Base-by-base conservation (phyloP, 2,329 filamentous ascomycete genomes). In the Thielaviopsis musarum region DNA sequence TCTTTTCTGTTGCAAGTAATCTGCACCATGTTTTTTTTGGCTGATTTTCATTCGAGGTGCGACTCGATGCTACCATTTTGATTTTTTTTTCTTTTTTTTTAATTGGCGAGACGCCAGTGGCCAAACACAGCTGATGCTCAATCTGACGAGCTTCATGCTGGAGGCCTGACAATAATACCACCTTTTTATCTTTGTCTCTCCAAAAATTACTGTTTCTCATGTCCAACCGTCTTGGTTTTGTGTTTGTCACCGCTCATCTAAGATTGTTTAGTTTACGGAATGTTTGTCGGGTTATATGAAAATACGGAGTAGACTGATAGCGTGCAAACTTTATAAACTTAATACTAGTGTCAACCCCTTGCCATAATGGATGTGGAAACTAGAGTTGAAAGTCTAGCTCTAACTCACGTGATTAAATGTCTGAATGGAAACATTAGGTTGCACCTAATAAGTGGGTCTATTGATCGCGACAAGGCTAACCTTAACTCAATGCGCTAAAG, bases 1-100 rank as follows among this genome's bases (percentile, higher is more conserved):
- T 34, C 38, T 45, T 45, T 45, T 49, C 45, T 21, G 17, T 21
- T 49, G 45, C 38, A n/a, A n/a, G 6, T n/a, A 4, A 5, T n/a
- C 17, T 49, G 17, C 7, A 17, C 17, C 2, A 21, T 49, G 45
- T 21, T n/a, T 21, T n/a, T 49, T 21, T n/a, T 49, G n/a, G n/a
- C n/a, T 49, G 7, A 19, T 49, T 49, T 19, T 21, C n/a, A 17
- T 45, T 45, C 3, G 10, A 5, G 45, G 45, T 49, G 17, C 10
- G 45, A 21, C 17, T 49, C n/a, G 7, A 19, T 21, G 3, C n/a
- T 7, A 10, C 45, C 45, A 49, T 49, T 49, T 49, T 19, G 24
- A 51, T 5, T 54, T 53, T 53, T 57, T 22, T 48, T 56, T 60
- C 15, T 24, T 56, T 21, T 48, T 48, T 54, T 38, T 19, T 57